Base-by-base conservation (phyloP, 2,329 filamentous ascomycete species). In the Stagonosporopsis vannaccii region DNA sequence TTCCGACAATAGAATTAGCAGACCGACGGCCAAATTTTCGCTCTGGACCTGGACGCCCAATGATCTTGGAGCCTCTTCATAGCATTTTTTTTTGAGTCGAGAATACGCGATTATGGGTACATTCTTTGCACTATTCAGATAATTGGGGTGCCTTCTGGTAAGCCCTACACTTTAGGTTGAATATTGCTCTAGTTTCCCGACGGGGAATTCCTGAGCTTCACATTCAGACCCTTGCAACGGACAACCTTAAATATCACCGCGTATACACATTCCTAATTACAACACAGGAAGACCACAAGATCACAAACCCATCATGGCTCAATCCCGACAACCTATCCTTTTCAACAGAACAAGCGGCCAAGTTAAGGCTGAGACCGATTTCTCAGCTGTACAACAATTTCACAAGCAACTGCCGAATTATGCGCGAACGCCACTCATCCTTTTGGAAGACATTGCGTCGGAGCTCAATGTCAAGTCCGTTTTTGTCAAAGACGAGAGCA, bases 401-500 rank as follows among this genome's bases (percentile, higher is more conserved):
- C 89, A 91, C 65, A 67, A 76, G 26, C 77, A 74, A 1, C 79
- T 91, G 1, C 86, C 86, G 1, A 72, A 78, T 35, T 90, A 87
- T 66, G 68, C 75, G 5, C 73, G 76, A 7, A 90, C 87, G 0
- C 81, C 81, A 2, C 78, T 92, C 0, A 70, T 82, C 8, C 62
- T 77, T 0, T 77, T 92, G 0, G 77, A 81, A 0, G 65, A 75
- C 0, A 60, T 91, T 0, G 87, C 89, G 0, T 62, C 76, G 2
- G 80, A 87, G 13, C 72, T 92, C 0, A 83, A 83, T 0, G 51
- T 75, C 5, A 57, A 62, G 6, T 76, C 80, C 5, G 79, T 93
- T 3, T 81, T 87, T 33, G 67, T 92, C 60, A 94, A 94, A 68
- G 85, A 92, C 65, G 90, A 94, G 72, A 86, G 84, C 25, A 79